These are phyloP conservation scores for Leccinum incarnatum DNA, from an alignment of 768 basidiomycete species.

Conservation along the genomic window DNA sequence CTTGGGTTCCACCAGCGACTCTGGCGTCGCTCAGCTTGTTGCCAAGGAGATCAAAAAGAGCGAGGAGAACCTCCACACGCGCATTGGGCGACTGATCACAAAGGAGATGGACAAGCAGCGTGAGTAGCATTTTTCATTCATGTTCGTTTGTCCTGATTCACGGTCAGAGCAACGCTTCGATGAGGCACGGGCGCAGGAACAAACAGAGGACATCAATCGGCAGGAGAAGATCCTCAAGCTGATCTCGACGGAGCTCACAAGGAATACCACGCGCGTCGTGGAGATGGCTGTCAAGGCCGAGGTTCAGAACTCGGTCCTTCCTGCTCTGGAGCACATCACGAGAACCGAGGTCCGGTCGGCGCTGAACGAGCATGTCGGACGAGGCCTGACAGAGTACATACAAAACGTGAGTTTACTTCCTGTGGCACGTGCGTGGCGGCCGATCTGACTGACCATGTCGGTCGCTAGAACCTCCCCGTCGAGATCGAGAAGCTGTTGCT, in stretches of 20 bases:
- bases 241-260: constrained; percentile 81
- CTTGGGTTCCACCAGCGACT: constrained; percentile 43
- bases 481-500: constrained; percentile 79
- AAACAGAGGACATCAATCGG: constrained; percentile 75
- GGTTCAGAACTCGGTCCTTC: constrained; percentile 80
- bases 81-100: constrained; percentile 73
- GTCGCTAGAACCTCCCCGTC: constrained; percentile 60
- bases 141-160: constrained; percentile 4
- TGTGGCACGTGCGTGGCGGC: neutral
- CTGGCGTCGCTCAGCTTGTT: constrained; percentile 55
- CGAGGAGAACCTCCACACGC: constrained; percentile 73
- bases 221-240: constrained; percentile 89
- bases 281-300: constrained; percentile 86
- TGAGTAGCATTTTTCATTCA: constrained; percentile 38
- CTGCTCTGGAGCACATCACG: constrained; percentile 78
- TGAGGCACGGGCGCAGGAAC: constrained; percentile 74
- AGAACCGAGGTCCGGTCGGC: constrained; percentile 77
- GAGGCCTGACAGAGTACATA: constrained; percentile 68
- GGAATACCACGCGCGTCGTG: constrained; percentile 85
- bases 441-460: constrained; percentile 8
- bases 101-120: constrained; percentile 92
- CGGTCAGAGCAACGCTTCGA: constrained; percentile 79
- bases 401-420: constrained; percentile 51
- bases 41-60: constrained; percentile 79
- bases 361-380: constrained; percentile 74